These are phyloP conservation scores for Trametes cinnabarina DNA, from an alignment of 768 basidiomycete genomes.

Conservation along the genomic window DNA sequence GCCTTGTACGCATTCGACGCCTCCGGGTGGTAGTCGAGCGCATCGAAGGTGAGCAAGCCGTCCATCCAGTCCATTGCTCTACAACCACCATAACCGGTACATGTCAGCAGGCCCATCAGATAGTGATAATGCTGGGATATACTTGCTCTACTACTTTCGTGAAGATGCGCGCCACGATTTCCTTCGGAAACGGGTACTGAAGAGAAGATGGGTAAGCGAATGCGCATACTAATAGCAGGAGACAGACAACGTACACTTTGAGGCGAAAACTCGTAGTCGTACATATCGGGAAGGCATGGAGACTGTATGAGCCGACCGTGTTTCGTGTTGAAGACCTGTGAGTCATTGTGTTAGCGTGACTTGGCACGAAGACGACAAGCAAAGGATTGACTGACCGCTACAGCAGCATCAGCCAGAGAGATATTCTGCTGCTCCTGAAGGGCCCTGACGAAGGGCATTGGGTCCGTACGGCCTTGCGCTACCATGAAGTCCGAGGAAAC, in stretches of 20 bases:
- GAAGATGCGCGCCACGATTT: too few species aligned
- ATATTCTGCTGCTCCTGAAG: background rate
- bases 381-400: background rate
- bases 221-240: too few species aligned
- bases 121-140: too few species aligned
- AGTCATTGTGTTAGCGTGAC: background rate
- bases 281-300: conserved; percentile 1
- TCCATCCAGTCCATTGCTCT: background rate
- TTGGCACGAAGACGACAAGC: background rate
- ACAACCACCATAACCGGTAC: too few species aligned
- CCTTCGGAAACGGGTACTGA: too few species aligned
- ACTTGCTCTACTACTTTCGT: too few species aligned
- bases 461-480: background rate
- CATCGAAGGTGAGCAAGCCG: background rate
- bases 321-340: background rate
- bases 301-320: background rate
- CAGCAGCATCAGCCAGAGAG: background rate
- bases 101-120: too few species aligned
- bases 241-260: background rate
- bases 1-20: background rate
- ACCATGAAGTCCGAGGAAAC: background rate
- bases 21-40: conserved; percentile 6
- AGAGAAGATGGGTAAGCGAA: too few species aligned
- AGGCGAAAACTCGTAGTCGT: conserved; percentile 5
- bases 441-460: background rate